Conservation (phyloP, 2,329 filamentous ascomycete genomes). For the Basipetospora chlamydospora region DNA sequence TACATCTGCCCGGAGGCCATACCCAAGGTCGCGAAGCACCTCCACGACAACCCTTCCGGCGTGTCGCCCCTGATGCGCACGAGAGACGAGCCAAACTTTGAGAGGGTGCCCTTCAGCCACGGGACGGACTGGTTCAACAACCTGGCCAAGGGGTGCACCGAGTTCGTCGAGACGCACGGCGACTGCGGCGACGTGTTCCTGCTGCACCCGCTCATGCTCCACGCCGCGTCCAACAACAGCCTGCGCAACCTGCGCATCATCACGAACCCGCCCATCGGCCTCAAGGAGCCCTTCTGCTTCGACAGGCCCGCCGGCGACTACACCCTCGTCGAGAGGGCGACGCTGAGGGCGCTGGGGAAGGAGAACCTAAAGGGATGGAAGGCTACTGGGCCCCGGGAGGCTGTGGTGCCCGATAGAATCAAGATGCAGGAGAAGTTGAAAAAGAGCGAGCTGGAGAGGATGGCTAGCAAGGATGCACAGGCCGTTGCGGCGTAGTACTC, state of each 20-base stretch:
- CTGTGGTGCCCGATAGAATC: slow-evolving; percentile 25
- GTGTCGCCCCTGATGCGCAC: slow-evolving; percentile 52
- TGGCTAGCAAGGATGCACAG: not conserved
- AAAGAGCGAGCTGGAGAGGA: slow-evolving; percentile 24
- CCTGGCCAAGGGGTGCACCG: slow-evolving; percentile 23
- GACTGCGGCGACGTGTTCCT: slow-evolving; percentile 41
- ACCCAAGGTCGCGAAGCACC: slow-evolving; percentile 39
- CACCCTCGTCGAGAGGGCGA: slow-evolving; percentile 41
- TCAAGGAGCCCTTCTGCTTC: slow-evolving; percentile 21
- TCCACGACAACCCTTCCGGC: slow-evolving; percentile 47
- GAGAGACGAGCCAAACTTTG: slow-evolving; percentile 31
- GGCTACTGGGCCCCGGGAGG: slow-evolving; percentile 32
- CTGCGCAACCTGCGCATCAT: slow-evolving; percentile 13
- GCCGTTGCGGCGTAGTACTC: not conserved
- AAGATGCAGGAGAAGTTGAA: slow-evolving; percentile 15
- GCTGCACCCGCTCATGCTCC: slow-evolving; percentile 46
- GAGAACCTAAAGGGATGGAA: slow-evolving; percentile 35
- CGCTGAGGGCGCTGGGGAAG: slow-evolving; percentile 31
- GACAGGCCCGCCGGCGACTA: slow-evolving; percentile 31
- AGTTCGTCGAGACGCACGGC: slow-evolving; percentile 40
- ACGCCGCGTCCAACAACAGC: slow-evolving; percentile 28
- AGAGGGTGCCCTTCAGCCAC: slow-evolving; percentile 17
- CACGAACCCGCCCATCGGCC: slow-evolving; percentile 24
- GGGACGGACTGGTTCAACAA: slow-evolving; percentile 30
- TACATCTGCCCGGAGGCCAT: slow-evolving; percentile 48